These are phyloP conservation scores for Alnus glutinosa DNA, from an alignment of 306 rosid genomes.

Conservation along the genomic window DNA sequence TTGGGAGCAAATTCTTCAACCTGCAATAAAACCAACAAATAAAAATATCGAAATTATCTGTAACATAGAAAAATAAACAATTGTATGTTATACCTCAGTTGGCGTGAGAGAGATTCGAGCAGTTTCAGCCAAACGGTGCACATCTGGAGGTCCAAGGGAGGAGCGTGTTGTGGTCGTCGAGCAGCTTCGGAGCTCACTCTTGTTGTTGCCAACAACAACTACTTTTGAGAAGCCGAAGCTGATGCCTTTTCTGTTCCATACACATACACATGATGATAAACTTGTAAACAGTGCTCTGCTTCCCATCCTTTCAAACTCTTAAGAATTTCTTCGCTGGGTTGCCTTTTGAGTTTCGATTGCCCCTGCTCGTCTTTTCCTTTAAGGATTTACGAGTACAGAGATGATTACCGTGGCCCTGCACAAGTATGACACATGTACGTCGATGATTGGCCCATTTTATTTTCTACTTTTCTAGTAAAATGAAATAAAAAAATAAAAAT, in stretches of 20 bases:
- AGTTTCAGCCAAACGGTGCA: conserved; percentile 66
- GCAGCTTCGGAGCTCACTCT: conserved; percentile 19
- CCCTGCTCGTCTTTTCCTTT: too few relatives aligned
- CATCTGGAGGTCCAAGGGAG: conserved; percentile 69
- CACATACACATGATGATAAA: not conserved
- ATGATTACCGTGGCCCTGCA: too few relatives aligned
- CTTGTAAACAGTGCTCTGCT: not conserved
- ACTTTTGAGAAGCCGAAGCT: conserved; percentile 14
- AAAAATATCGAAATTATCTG: not conserved
- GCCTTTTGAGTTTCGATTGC: too few relatives aligned
- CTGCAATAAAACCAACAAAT: conserved; percentile 29
- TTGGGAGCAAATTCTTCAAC: conserved; percentile 79
- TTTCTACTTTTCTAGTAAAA: too few relatives aligned
- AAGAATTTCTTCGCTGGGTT: not conserved
- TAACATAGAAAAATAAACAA: not conserved
- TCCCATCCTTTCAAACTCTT: not conserved
- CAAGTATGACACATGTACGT: too few relatives aligned
- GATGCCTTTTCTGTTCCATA: not conserved
- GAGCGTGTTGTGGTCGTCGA: conserved; percentile 32
- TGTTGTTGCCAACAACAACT: not conserved
- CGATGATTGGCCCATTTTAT: too few relatives aligned
- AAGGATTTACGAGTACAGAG: too few relatives aligned
- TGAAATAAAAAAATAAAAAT: too few relatives aligned
- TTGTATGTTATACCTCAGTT: conserved; percentile 44
- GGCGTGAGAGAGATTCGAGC: conserved; percentile 76